Evolutionary conservation across 345 rosid genomes (phyloP), one percentile per base, ranked within the genome.

Genomic region (Aegle marmelos): DNA sequence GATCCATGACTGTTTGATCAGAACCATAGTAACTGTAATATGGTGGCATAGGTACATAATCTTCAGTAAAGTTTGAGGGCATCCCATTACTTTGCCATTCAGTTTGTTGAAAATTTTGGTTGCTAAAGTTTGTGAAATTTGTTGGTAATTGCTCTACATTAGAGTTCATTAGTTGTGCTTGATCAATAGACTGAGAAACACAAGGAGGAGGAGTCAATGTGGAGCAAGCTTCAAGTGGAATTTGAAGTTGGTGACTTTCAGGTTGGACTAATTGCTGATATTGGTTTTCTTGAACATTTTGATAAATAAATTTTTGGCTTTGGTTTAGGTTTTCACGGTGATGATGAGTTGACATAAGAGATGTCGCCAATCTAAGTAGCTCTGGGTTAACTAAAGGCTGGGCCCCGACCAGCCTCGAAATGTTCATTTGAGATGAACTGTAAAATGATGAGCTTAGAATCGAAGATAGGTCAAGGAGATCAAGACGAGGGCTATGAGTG

Each of bases 401-500:
- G 60, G 73, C 85, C 34, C 88, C 84, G 41, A 89, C 68, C 65
- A 90, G 68, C 67, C 90, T 82, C 9, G 94, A 81, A 13, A 88
- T 53, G 86, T 88, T 82, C 75, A 79, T 58, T 68, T 87, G 93
- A 45, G 93, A 82, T 1, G 90, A 82, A 69, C 72, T 81, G 85
- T 83, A 87, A 19, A 84, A 80, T 28, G 91, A 85, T 22, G 91
- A 83, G 80, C 79, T 80, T 17, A 90, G 75, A 48, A 91, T 83
- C 5, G 93, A 85, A 78, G 95, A 91, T 25, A 93, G 86, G 48
- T 93, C 91, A 5, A 90, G 91, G 60, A 91, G 94, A 69, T 91
- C 95, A 19, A 91, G 91, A 27, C 95, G 84, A 0, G 94, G 94
- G 80, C 84, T 78, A 63, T 91, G 98, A 27, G 95, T 93, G 13